Evolutionary conservation across 2,329 filamentous ascomycete genomes (phyloP).

Genomic region (Botrytis hyacinthi): DNA sequence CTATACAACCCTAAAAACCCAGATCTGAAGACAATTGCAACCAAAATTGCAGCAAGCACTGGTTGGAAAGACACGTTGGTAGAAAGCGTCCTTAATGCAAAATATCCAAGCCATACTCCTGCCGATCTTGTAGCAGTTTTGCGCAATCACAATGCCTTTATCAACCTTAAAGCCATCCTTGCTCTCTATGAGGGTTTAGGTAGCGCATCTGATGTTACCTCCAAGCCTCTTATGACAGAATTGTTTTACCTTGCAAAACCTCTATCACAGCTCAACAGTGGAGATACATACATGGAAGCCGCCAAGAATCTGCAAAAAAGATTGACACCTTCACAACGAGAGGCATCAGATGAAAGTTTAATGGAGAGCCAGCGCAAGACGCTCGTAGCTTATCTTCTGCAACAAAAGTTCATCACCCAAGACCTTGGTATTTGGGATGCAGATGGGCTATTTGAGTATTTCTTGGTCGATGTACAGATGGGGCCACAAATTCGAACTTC

Average conservation of each 20-base stretch:
- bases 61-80: not conserved
- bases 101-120: not conserved
- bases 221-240: not conserved
- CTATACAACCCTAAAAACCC: not conserved
- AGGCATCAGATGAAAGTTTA: not conserved
- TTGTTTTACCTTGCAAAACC: not conserved
- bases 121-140: not conserved
- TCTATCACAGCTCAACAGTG: not conserved
- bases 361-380: not conserved
- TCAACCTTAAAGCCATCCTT: not conserved
- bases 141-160: not conserved
- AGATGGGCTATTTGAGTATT: slow-evolving; percentile 37
- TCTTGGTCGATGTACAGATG: slow-evolving; percentile 40
- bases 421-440: slow-evolving; percentile 24
- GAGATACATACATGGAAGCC: not conserved
- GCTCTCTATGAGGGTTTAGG: not conserved
- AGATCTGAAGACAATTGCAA: not conserved
- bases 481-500: slow-evolving; percentile 34
- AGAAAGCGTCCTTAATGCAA: not conserved
- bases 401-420: not conserved
- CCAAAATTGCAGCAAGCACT: not conserved
- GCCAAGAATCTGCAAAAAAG: not conserved
- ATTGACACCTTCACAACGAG: not conserved
- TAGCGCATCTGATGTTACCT: not conserved
- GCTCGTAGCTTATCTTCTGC: not conserved